Percentiles rank a stretch among this genome's conserved stretches.
Evolutionary conservation across 768 basidiomycete genomes (phyloP).

Genomic region (Ramaria sp.): DNA sequence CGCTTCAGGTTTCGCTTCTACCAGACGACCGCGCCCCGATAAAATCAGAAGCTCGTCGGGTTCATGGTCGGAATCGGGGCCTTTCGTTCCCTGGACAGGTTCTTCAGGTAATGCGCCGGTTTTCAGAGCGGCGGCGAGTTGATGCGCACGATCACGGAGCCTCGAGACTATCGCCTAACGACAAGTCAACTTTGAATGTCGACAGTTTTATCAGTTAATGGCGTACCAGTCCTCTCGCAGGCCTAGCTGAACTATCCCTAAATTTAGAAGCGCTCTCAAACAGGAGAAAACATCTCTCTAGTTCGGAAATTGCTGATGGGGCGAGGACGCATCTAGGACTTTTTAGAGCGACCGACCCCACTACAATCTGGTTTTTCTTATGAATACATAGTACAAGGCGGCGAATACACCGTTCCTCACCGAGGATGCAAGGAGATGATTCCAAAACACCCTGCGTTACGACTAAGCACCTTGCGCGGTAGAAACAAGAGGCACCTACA

Average conservation of each 20-base stretch:
- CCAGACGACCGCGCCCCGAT: conserved; percentile 4
- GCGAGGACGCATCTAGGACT: conserved; percentile 50
- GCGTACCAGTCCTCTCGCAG: conserved; percentile 2
- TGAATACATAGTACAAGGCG: not conserved
- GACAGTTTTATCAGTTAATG: not conserved
- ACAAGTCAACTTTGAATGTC: not conserved
- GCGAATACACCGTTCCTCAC: not conserved
- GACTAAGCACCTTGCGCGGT: conserved; percentile 26
- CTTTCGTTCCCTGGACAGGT: not conserved
- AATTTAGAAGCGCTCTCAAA: conserved; percentile 31
- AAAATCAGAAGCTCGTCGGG: conserved; percentile 3
- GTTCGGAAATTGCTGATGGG: conserved; percentile 53
- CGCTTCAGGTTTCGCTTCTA: not conserved
- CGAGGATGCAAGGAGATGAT: conserved; percentile 6
- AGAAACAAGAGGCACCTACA: conserved; percentile 54
- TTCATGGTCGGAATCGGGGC: not conserved
- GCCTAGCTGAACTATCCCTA: not conserved
- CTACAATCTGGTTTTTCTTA: conserved; percentile 38
- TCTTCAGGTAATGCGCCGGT: not conserved
- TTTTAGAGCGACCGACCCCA: conserved; percentile 59
- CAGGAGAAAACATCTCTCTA: conserved; percentile 51
- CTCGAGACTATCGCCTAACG: conserved; percentile 4
- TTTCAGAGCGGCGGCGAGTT: not conserved
- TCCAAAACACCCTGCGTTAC: conserved; percentile 3
- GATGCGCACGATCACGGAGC: conserved; percentile 6